Evolutionary conservation across 345 rosid genomes (phyloP).

Genomic region (thale cress (Arabidopsis thaliana)): TAIR10.1 NC_003076.8:15468001-15468500

Average conservation of each 20-base stretch:
- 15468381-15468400: constrained; percentile 60
- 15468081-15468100: constrained; percentile 51
- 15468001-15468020: constrained; percentile 48
- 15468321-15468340: neutral
- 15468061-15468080: constrained; percentile 96
- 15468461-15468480: constrained; percentile 20
- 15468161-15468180: neutral
- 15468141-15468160: neutral
- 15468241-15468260: constrained; percentile 93
- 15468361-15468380: constrained; percentile 76
- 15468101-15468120: constrained; percentile 12
- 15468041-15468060: constrained; percentile 82
- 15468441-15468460: constrained; percentile 75
- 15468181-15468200: neutral
- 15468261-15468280: constrained; percentile 50
- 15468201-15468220: constrained; percentile 99
- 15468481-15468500: constrained; percentile 3
- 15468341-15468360: constrained; percentile 66
- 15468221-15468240: constrained; percentile 85
- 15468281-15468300: constrained; percentile 33
- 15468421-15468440: constrained; percentile 72
- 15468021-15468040: constrained; percentile 73
- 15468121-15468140: neutral
- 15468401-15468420: constrained; percentile 70
- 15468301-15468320: neutral